Evolutionary conservation across 2,329 filamentous ascomycete genomes (phyloP).

Genomic region (Fusarium illudens): DNA sequence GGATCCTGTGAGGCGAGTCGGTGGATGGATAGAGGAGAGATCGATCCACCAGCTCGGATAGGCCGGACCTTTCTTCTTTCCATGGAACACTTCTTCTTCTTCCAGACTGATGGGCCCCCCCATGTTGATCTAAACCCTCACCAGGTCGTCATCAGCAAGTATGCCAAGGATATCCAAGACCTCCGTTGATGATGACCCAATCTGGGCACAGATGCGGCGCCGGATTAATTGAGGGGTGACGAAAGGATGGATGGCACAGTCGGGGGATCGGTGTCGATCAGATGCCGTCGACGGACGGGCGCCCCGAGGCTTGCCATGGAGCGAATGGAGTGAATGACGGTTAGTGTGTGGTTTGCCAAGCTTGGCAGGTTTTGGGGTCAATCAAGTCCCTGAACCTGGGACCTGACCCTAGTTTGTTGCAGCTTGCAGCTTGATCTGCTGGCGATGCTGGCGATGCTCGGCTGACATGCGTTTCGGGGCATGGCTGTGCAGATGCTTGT

Average conservation of each 20-base stretch:
- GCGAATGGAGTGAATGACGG: conserved; percentile 33
- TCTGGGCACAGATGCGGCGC: conserved; percentile 22
- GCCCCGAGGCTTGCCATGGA: conserved; percentile 15
- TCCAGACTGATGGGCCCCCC: background rate
- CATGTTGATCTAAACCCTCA: conserved; percentile 2
- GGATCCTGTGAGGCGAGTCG: conserved; percentile 8
- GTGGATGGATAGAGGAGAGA: background rate
- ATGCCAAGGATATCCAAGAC: background rate
- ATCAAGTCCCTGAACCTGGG: conserved; percentile 32
- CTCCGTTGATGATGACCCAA: conserved; percentile 6
- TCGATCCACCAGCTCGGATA: conserved; percentile 34
- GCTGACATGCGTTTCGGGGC: conserved; percentile 30
- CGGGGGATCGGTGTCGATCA: conserved; percentile 22
- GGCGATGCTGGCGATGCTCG: conserved; percentile 20
- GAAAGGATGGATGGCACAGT: conserved; percentile 12
- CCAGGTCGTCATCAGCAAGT: conserved; percentile 27
- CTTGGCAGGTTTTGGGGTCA: conserved; percentile 32
- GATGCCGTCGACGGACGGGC: background rate
- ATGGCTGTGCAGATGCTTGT: conserved; percentile 26
- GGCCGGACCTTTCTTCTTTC: conserved; percentile 15
- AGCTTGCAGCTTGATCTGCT: conserved; percentile 28
- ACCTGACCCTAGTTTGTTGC: conserved; percentile 27
- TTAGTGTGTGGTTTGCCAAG: conserved; percentile 23
- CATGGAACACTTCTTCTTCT: background rate
- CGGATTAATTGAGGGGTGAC: conserved; percentile 7